Evolutionary conservation across 2,329 filamentous ascomycete species (phyloP).

Genomic region (Neopestalotiopsis clavispora): DNA sequence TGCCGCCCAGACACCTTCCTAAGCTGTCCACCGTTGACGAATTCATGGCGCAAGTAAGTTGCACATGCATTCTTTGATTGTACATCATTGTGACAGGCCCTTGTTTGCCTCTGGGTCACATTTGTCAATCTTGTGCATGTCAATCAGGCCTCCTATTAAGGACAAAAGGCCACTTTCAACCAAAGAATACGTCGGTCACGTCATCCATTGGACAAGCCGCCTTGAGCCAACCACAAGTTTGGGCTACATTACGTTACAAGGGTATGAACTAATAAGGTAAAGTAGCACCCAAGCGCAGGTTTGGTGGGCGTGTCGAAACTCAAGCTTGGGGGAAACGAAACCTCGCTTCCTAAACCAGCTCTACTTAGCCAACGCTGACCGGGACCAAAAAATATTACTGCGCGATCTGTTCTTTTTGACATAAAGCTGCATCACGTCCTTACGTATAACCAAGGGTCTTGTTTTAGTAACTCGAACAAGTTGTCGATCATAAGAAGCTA

Average conservation of each 20-base stretch:
- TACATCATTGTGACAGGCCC: not conserved
- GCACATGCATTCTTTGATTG: slow-evolving; percentile 4
- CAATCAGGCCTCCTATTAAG: not conserved
- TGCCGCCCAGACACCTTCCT: slow-evolving; percentile 4
- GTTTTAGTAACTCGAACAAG: no score
- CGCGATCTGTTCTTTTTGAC: not conserved
- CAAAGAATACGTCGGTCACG: not conserved
- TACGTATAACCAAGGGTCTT: no score
- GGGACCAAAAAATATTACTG: not conserved
- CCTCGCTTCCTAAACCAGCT: not conserved
- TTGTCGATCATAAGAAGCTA: no score
- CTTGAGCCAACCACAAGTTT: not conserved
- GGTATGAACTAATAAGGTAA: not conserved
- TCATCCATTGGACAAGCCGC: not conserved
- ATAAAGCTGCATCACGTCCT: not conserved
- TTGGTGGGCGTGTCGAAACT: not conserved
- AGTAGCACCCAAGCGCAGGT: not conserved
- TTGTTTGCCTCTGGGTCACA: not conserved
- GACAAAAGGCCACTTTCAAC: not conserved
- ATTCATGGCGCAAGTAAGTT: not conserved
- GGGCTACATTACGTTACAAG: slow-evolving; percentile 1
- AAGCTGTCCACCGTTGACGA: not conserved
- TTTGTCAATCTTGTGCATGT: not conserved
- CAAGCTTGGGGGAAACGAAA: not conserved
- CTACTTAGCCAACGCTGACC: not conserved